These are phyloP conservation scores for Russula ochroleuca DNA, from an alignment of 768 basidiomycete genomes.

Conservation along the genomic window DNA sequence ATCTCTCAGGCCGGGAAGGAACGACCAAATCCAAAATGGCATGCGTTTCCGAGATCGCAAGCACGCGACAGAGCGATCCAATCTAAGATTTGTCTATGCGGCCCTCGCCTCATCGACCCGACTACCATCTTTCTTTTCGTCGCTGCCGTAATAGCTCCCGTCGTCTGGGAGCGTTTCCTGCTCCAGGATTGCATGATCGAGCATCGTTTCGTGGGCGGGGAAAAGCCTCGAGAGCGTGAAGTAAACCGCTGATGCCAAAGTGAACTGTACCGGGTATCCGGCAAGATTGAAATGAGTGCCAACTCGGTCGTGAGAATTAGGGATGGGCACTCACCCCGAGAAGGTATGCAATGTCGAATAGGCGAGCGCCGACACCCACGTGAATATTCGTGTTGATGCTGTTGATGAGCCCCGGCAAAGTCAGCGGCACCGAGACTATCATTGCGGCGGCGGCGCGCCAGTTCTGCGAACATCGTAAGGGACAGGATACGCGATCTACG, in stretches of 20 bases:
- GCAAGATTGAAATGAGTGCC: background rate
- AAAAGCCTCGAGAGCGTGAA: constrained; percentile 22
- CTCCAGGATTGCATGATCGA: constrained; percentile 21
- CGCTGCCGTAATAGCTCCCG: background rate
- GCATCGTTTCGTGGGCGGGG: constrained; percentile 25
- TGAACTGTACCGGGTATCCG: constrained; percentile 12
- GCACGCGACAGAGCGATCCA: background rate
- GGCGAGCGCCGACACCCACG: constrained; percentile 51
- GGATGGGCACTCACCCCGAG: constrained; percentile 49
- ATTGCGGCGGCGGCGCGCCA: constrained; percentile 74
- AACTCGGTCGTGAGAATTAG: background rate
- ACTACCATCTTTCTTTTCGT: background rate
- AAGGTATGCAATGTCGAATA: constrained; percentile 74
- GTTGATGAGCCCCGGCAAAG: constrained; percentile 71
- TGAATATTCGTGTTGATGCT: constrained; percentile 63
- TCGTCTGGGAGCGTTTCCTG: background rate
- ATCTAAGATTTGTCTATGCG: background rate
- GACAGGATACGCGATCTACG: background rate
- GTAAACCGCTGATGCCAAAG: constrained; percentile 21
- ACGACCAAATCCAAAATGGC: background rate
- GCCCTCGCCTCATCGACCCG: background rate
- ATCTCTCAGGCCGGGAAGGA: too few relatives aligned
- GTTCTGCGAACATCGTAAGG: constrained; percentile 48
- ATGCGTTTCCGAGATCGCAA: background rate
- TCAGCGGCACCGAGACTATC: constrained; percentile 62